Evolutionary conservation across 2,329 filamentous ascomycete species (phyloP), one percentile per base, ranked within the genome.

Genomic region (Clarireedia sp.): DNA sequence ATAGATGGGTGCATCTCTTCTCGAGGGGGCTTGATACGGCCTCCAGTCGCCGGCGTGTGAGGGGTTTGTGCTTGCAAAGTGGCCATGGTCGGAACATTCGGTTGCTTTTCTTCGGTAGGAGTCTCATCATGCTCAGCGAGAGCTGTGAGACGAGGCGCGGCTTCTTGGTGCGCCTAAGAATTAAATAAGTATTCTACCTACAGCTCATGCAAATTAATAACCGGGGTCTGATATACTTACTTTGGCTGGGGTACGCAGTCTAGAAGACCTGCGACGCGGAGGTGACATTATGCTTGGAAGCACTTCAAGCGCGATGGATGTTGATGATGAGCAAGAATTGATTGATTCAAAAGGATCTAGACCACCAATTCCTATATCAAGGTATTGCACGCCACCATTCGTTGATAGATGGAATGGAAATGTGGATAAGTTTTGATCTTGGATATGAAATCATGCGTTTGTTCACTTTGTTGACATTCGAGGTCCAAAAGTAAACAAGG

Each of bases 1-100:
- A 87, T 88, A 74, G 87, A 88, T 8, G 92, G 92, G 68, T 96
- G 91, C 91, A 96, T 96, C 69, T 96, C 90, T 57, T 85, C 82
- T 60, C 79, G 78, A 48, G 86, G 75, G 23, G 89, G 87, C 73
- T 87, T 86, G 62, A 86, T 74, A 5, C 83, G 78, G 3, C 83
- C 82, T 14, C 78, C 79, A 40, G 81, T 81, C 41, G 76, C 78
- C 5, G 90, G 90, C 1, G 87, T 86, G 57, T 60, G 60, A 24
- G 68, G 68, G 46, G 59, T 57, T 19, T 60, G 36, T 21, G 63
- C 64, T 29, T 65, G 64, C 24, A 64, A 63, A 4, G 29, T 33
- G 29, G 29, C 29, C 29, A 33, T 33, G 9, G 10, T 33, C 14
- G 55, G 58, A 26, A 64, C 57, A 16, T 60, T 46, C 51, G 64